Percentiles rank a stretch among this genome's conserved stretches.
phyloP scores from a whole-genome alignment of 176 grass and related monocot species.

The Themeda triandra region DNA sequence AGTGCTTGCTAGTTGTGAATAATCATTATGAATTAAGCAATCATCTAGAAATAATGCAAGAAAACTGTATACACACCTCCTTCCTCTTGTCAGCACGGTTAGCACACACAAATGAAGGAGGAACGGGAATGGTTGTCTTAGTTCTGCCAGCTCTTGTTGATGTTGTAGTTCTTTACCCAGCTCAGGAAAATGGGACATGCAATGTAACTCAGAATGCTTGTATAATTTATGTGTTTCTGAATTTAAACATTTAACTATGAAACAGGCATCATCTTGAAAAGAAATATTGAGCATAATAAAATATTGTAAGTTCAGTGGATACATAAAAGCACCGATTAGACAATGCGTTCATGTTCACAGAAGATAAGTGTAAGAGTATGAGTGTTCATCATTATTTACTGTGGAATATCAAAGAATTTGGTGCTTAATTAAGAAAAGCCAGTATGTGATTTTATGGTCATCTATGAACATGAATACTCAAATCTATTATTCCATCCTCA shows the following conservation, averaged over 20 bases:
- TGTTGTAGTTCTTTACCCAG: slow-evolving; percentile 45
- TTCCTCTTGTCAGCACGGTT: slow-evolving; percentile 76
- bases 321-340: background rate
- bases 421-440: background rate
- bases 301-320: slow-evolving; percentile 10
- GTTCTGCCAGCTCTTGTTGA: slow-evolving; percentile 49
- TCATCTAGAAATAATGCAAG: slow-evolving; percentile 5
- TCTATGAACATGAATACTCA: background rate
- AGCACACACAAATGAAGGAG: slow-evolving; percentile 58
- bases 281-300: background rate
- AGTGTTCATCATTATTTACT: background rate
- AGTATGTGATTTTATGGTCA: background rate
- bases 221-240: slow-evolving; percentile 19
- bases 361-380: background rate
- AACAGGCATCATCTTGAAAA: background rate
- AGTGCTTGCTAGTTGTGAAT: background rate
- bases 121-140: slow-evolving; percentile 49
- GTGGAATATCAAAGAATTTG: background rate
- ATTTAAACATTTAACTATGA: slow-evolving; percentile 5
- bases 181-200: slow-evolving; percentile 51
- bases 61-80: slow-evolving; percentile 40
- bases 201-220: background rate
- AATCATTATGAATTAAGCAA: background rate
- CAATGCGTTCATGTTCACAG: background rate
- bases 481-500: background rate